Evolutionary conservation across 768 basidiomycete genomes (phyloP).

Genomic region (Rubroboletus satanas): DNA sequence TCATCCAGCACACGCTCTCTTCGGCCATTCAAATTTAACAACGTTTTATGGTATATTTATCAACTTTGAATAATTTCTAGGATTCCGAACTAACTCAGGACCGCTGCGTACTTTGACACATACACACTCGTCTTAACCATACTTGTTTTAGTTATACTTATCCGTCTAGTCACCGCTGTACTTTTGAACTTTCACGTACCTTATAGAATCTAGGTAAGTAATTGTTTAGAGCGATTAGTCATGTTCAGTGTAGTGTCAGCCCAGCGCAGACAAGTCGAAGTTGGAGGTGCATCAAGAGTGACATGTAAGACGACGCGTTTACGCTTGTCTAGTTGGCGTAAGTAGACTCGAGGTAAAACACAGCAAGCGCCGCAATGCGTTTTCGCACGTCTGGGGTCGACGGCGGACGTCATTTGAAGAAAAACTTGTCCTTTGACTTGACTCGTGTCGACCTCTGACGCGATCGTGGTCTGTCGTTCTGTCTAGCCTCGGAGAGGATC

Average conservation of each 20-base stretch:
- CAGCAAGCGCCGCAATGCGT: neutral
- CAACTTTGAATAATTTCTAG: conserved; percentile 11
- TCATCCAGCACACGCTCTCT: conserved; percentile 12
- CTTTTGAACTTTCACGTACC: conserved; percentile 10
- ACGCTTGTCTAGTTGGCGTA: neutral
- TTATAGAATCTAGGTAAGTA: conserved; percentile 1
- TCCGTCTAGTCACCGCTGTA: conserved; percentile 11
- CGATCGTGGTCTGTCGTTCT: conserved; percentile 10
- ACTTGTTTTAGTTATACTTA: conserved; percentile 8
- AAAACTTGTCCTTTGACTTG: conserved; percentile 35
- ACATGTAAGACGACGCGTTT: conserved; percentile 8
- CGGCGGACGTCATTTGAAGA: conserved; percentile 35
- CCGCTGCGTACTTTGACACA: conserved; percentile 9
- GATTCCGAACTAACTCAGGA: conserved; percentile 14
- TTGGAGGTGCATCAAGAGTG: conserved; percentile 1
- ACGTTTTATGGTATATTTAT: conserved; percentile 23
- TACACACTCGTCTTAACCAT: neutral
- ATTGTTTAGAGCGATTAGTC: neutral
- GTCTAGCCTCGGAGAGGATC: conserved; percentile 24
- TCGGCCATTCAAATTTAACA: neutral
- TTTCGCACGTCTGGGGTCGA: conserved; percentile 13
- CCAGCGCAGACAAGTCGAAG: neutral
- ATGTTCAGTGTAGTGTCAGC: neutral
- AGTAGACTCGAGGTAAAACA: neutral
- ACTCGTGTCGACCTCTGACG: conserved; percentile 21